Evolutionary conservation across 2,329 filamentous ascomycete species (phyloP).

Genomic region (Neoascochyta sp.): DNA sequence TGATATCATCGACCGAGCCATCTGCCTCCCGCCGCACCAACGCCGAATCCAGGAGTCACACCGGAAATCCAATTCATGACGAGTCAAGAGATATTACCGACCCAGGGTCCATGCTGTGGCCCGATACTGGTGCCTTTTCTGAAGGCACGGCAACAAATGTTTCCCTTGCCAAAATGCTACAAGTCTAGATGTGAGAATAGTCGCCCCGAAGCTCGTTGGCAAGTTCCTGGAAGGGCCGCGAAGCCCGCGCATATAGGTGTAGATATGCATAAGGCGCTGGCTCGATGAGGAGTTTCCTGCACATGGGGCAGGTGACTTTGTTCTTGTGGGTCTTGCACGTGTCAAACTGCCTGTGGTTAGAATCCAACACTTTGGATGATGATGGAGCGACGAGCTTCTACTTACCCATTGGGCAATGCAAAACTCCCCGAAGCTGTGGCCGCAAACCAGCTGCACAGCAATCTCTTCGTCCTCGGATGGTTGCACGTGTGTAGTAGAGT

Average conservation of each 20-base stretch:
- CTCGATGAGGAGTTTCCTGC: constrained; percentile 32
- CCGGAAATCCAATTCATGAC: no score
- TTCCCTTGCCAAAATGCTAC: no score
- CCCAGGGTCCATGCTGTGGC: no score
- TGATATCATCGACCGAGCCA: constrained; percentile 8
- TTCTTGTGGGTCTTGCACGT: constrained; percentile 37
- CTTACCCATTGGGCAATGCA: constrained; percentile 36
- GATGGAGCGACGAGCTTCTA: no score
- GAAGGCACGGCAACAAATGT: no score
- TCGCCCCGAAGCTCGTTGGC: constrained; percentile 17
- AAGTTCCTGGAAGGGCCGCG: constrained; percentile 15
- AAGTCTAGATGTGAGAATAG: no score
- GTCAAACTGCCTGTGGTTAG: constrained; percentile 21
- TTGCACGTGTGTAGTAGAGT: constrained; percentile 22
- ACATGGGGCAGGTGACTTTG: constrained; percentile 39
- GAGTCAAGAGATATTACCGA: no score
- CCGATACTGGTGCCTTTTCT: no score
- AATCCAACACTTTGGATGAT: neutral
- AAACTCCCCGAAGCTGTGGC: constrained; percentile 35
- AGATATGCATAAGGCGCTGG: constrained; percentile 13
- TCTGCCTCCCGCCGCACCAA: constrained; percentile 1
- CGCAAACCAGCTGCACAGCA: constrained; percentile 34
- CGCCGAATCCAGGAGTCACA: constrained; percentile 1
- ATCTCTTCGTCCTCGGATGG: constrained; percentile 32
- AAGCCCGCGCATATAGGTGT: constrained; percentile 6